Evolutionary conservation across 495 filamentous ascomycete genomes (phyloP).

Genomic region (Penicillium psychrofluorescens): DNA sequence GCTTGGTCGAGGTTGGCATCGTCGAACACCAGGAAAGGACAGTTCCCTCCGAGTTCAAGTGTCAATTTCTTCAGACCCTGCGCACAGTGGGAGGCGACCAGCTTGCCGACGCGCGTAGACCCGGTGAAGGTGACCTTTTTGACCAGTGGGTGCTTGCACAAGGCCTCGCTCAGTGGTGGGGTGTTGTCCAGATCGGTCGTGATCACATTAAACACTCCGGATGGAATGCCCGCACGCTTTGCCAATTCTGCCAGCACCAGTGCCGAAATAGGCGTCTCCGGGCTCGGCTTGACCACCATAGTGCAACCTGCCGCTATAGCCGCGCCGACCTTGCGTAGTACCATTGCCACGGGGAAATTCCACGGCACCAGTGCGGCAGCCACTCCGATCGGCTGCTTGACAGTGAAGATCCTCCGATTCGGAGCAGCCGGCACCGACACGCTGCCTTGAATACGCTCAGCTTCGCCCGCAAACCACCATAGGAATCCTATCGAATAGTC

Average conservation of each 20-base stretch:
- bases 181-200: conserved; percentile 56
- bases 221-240: conserved; percentile 46
- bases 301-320: conserved; percentile 69
- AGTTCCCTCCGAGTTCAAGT: conserved; percentile 69
- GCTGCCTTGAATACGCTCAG: conserved; percentile 60
- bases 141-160: conserved; percentile 57
- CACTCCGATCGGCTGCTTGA: conserved; percentile 65
- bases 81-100: conserved; percentile 52
- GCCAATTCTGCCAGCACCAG: conserved; percentile 47
- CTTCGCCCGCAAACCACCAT: conserved; percentile 63
- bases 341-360: conserved; percentile 60
- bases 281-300: conserved; percentile 55
- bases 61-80: conserved; percentile 64
- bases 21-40: conserved; percentile 67
- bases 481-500: conserved; percentile 55
- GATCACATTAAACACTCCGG: conserved; percentile 49
- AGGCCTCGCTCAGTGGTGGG: conserved; percentile 52
- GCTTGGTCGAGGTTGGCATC: conserved; percentile 63
- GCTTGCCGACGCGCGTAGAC: conserved; percentile 55
- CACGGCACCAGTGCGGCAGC: conserved; percentile 59
- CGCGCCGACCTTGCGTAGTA: conserved; percentile 60
- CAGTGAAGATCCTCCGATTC: conserved; percentile 57
- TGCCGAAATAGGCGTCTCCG: conserved; percentile 51
- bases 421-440: conserved; percentile 48
- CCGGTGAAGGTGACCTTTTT: conserved; percentile 73